Evolutionary conservation across 768 basidiomycete genomes (phyloP).

Genomic region (Pleurotus djamor): DNA sequence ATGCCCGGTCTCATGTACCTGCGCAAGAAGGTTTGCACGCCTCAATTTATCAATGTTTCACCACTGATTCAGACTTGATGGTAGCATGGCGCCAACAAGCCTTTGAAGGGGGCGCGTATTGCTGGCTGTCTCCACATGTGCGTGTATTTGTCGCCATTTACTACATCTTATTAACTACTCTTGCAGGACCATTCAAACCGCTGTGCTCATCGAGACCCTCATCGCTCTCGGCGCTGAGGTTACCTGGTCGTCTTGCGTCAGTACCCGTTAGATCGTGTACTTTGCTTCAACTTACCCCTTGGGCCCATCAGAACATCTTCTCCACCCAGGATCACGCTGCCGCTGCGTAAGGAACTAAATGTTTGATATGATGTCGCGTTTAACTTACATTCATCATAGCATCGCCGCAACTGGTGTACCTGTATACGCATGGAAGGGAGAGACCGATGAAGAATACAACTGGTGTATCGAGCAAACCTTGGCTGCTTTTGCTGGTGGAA

Average conservation of each 20-base stretch:
- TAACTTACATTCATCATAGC: conserved; percentile 31
- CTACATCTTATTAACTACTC: conserved; percentile 6
- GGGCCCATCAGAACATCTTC: conserved; percentile 82
- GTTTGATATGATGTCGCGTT: neutral
- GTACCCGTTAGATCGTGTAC: conserved; percentile 22
- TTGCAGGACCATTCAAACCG: conserved; percentile 94
- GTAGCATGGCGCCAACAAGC: conserved; percentile 78
- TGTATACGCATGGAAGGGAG: conserved; percentile 99
- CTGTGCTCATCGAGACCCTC: conserved; percentile 98
- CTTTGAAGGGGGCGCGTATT: conserved; percentile 92
- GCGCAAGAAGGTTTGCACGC: conserved; percentile 66
- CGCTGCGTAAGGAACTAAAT: conserved; percentile 68
- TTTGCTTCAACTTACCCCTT: neutral
- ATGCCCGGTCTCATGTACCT: conserved; percentile 97
- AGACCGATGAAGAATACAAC: conserved; percentile 96
- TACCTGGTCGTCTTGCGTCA: conserved; percentile 96
- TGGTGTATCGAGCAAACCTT: conserved; percentile 99
- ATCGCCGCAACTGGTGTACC: conserved; percentile 98
- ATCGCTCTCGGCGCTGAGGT: conserved; percentile 95
- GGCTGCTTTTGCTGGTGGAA: conserved; percentile 78
- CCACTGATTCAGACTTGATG: conserved; percentile 1
- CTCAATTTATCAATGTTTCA: neutral
- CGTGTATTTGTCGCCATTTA: conserved; percentile 16
- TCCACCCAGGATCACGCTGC: conserved; percentile 99
- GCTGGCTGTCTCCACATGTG: conserved; percentile 98